Percentiles rank a stretch among this genome's conserved stretches.
These are phyloP conservation scores for Stellera chamaejasme DNA, from an alignment of 345 rosid genomes.

Conservation along the genomic window DNA sequence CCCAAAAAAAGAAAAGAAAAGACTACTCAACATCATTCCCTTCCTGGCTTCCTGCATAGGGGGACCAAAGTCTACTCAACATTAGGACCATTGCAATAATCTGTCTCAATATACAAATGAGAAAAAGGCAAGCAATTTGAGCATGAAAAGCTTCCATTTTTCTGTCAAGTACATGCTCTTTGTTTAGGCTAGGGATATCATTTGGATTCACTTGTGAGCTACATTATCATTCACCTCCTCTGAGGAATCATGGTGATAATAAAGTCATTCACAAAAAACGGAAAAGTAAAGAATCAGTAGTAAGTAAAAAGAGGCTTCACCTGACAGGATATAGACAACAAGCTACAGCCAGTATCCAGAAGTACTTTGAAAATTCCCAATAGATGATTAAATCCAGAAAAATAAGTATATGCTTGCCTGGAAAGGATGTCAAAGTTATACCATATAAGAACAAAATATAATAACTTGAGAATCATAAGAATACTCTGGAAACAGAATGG, in stretches of 20 bases:
- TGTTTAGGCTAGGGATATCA: slow-evolving; percentile 10
- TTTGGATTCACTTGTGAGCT: slow-evolving; percentile 16
- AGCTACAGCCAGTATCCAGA: slow-evolving; percentile 14
- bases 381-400: slow-evolving; percentile 13
- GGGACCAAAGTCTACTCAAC: slow-evolving; percentile 37
- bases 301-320: slow-evolving; percentile 12
- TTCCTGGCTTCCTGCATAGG: slow-evolving; percentile 34
- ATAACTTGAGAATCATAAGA: too few relatives aligned
- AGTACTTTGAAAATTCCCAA: slow-evolving; percentile 6
- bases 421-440: too few relatives aligned
- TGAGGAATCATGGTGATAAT: slow-evolving; percentile 7
- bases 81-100: slow-evolving; percentile 14
- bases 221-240: slow-evolving; percentile 17
- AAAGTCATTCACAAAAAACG: slow-evolving; percentile 12
- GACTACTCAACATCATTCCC: slow-evolving; percentile 39
- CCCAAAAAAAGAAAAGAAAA: slow-evolving; percentile 41
- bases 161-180: slow-evolving; percentile 15
- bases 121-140: slow-evolving; percentile 15
- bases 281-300: neutral
- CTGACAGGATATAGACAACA: slow-evolving; percentile 18
- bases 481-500: too few relatives aligned
- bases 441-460: too few relatives aligned
- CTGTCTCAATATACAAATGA: slow-evolving; percentile 7
- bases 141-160: slow-evolving; percentile 13
- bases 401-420: neutral